A percentile compares a stretch with the other conserved stretches of the same genome.
Conservation (phyloP, 305 asterid genomes). For the Fraxinus greggii region DNA sequence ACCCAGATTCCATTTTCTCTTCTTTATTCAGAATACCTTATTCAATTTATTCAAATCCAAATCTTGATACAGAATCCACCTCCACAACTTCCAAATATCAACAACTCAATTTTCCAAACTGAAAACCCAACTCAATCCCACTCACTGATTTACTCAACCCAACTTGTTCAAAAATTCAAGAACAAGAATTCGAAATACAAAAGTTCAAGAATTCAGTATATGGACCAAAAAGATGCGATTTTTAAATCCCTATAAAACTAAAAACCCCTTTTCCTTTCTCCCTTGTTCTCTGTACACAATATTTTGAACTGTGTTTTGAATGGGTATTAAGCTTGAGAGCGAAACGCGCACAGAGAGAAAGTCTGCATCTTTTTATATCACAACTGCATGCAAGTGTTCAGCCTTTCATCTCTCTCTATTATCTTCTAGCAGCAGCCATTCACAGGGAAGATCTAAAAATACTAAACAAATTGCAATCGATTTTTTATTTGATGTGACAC, state of each 20-base stretch:
- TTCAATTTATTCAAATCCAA: conserved; percentile 15
- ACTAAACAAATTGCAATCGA: not conserved
- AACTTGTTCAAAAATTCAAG: not conserved
- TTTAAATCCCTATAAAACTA: not conserved
- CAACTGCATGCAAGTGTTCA: not conserved
- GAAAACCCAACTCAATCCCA: conserved; percentile 21
- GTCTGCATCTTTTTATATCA: not conserved
- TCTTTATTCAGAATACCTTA: not conserved
- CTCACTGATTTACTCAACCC: not conserved
- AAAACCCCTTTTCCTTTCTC: not conserved
- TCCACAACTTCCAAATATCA: not conserved
- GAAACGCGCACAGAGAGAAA: not conserved
- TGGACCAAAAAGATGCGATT: conserved; percentile 4
- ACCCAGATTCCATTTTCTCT: conserved; percentile 50
- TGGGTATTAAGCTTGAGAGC: not conserved
- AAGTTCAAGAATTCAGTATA: conserved; percentile 1
- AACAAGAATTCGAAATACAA: conserved; percentile 8
- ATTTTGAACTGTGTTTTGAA: not conserved
- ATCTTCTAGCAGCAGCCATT: not conserved
- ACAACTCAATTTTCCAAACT: conserved; percentile 9
- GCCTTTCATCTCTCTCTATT: not conserved
- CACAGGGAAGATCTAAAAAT: not conserved
- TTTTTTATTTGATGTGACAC: not conserved
- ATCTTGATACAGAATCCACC: not conserved
- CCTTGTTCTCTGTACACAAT: not conserved